Base-by-base conservation (phyloP, 108 stramenopile species). In the Pseudonitzschia multiseries region DNA sequence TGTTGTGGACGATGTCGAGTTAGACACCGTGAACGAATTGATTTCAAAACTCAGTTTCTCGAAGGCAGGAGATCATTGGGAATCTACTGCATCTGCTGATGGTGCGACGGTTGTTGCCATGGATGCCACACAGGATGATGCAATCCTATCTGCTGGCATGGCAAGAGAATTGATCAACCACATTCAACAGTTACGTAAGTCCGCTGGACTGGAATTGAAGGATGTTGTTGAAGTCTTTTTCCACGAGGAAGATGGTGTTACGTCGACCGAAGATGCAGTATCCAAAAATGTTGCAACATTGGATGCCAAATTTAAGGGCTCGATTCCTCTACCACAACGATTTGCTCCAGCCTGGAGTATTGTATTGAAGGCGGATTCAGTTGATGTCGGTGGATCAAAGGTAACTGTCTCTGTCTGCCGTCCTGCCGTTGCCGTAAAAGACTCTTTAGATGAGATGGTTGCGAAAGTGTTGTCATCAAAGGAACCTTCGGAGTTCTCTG, bases 141-240 rank as follows among this genome's bases (percentile, higher is more conserved):
- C 93, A 52, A 95, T 98, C 70, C 65, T 97, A 40, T 80, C 86
- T 51, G 92, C 95, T 32, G 96, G 96, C 67, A 84, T 84, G 79
- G 87, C 97, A 8, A 94, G 99, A 51, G 97, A 98, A 71, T 80
- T 98, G 40, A 95, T 97, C 71, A 97, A 94, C 70, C 93, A 88
- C 32, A 96, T 99, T 68, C 98, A 99, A 69, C 97, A 98, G 71
- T 82, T 99, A 20, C 89, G 99, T 29, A 99, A 99, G 85, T 81
- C 83, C 36, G 88, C 93, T 53, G 96, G 96, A 15, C 78, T 98
- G 28, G 87, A 92, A 50, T 53, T 96, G 59, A 81, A 81, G 74
- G 98, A 98, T 68, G 75, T 84, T 24, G 95, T 97, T 27, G 96
- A 98, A 73, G 92, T 95, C 0, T 97, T 90, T 82, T 96, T 91